phyloP scores from a whole-genome alignment of 176 grass and related monocot genomes.

The Cocos nucifera region DNA sequence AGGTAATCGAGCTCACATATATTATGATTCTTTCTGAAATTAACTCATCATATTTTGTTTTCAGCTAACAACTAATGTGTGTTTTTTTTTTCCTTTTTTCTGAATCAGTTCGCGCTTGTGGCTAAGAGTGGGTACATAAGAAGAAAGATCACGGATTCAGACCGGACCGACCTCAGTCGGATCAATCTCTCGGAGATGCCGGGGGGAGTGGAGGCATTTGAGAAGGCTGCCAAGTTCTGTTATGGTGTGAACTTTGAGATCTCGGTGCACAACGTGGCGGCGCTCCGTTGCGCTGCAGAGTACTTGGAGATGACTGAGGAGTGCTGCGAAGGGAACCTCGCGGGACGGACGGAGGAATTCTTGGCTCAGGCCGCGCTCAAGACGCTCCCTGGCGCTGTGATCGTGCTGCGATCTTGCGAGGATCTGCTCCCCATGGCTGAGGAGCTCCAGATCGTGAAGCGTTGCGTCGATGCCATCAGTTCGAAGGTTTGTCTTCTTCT shows the following conservation, averaged over 20 bases:
- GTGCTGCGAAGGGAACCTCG: conserved; percentile 23
- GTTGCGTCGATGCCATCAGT: conserved; percentile 32
- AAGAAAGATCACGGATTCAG: conserved; percentile 24
- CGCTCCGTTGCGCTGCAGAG: conserved; percentile 47
- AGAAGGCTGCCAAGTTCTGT: conserved; percentile 59
- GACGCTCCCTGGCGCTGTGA: conserved; percentile 37
- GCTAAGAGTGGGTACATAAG: conserved; percentile 68
- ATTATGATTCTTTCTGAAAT: too few species aligned
- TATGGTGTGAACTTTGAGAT: conserved; percentile 79
- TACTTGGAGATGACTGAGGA: conserved; percentile 61
- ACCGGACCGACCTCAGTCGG: not conserved
- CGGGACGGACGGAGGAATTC: conserved; percentile 51
- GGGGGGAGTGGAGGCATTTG: conserved; percentile 63
- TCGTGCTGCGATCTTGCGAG: conserved; percentile 69
- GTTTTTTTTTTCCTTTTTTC: not conserved
- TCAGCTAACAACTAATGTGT: not conserved
- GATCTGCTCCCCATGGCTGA: conserved; percentile 32
- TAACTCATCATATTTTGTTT: not conserved
- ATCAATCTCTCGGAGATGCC: conserved; percentile 42
- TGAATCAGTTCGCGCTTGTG: conserved; percentile 49
- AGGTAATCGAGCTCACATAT: conserved; percentile 29
- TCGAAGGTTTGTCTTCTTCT: conserved; percentile 20
- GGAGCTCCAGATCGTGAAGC: conserved; percentile 34
- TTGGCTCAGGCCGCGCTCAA: conserved; percentile 26
- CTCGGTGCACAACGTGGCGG: conserved; percentile 45